Base-by-base conservation (phyloP, 129 eudicot species). In the Escallonia herrerae region DNA sequence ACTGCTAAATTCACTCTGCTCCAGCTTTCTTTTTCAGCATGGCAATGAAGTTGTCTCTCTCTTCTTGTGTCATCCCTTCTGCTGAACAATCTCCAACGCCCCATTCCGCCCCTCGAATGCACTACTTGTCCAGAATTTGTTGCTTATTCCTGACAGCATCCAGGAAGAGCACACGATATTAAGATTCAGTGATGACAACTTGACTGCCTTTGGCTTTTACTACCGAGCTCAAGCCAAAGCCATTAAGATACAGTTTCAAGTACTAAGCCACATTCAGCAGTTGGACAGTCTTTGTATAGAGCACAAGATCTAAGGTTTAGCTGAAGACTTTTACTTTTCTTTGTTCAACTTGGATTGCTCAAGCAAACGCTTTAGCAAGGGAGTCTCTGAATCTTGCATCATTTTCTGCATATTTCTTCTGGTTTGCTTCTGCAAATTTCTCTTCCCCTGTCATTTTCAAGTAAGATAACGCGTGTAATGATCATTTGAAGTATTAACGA, bases 41-140 rank as follows among this genome's bases (percentile, higher is more conserved):
- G 0, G 90, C 82, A 8, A 94, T 93, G 80, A 93, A 93, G n/a
- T 71, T 79, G 0, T 93, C 98, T 53, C 81, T 77, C 5, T 93
- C 96, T 4, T 89, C 86, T 15, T 86, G 91, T n/a, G 95, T 47
- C 99, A 94, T 94, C 47, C 93, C 99, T 7, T 78, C 90, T 5
- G 95, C 76, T 15, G 99, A 94, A 73, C 99, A 94, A 77, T 94
- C 99, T 45, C 99, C 99, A 11, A 93, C 95, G 3, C 99, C 99
- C 99, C 99, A 89, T 59, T 94, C 99, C 40, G 99, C 99, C 62
- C 99, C 99, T n/a, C 99, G 63, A 46, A 89, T 39, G 84, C 99
- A 89, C 66, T 93, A 93, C 69, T 93, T 93, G 81, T 93, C 96
- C 56, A 60, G 72, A 72, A 80, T 89, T 46, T 82, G 79, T 78